Conservation (phyloP, 2,329 filamentous ascomycete genomes). For the Diaporthe destruens region DNA sequence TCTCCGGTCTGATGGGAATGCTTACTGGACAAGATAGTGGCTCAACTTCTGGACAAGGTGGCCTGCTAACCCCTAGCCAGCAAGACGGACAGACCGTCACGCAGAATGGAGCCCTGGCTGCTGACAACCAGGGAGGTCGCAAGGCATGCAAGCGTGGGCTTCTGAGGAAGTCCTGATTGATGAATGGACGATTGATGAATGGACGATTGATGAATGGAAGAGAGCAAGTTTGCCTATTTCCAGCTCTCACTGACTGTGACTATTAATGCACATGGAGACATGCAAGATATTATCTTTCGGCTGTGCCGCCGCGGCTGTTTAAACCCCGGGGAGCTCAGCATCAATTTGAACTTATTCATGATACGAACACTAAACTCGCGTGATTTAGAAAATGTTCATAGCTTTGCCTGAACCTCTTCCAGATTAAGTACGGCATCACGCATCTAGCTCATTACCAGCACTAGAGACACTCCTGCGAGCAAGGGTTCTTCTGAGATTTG, state of each 20-base stretch:
- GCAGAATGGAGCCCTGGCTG: neutral
- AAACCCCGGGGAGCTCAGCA: neutral
- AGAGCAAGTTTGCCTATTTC: too few species aligned
- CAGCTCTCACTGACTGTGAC: neutral
- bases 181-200: too few species aligned
- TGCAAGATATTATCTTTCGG: neutral
- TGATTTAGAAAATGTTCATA: neutral
- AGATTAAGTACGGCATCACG: neutral
- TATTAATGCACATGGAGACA: neutral
- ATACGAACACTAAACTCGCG: neutral
- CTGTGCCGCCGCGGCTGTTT: neutral
- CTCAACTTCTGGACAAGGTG: neutral
- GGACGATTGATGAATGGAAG: too few species aligned
- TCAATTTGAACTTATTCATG: neutral
- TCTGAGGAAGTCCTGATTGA: neutral
- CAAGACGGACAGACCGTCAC: neutral
- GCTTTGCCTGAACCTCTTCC: neutral
- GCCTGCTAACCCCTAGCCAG: neutral
- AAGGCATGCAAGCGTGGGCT: neutral
- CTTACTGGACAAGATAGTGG: neutral
- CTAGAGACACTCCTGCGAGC: neutral
- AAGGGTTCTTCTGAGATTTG: neutral
- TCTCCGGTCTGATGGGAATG: conserved; percentile 10
- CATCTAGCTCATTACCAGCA: neutral
- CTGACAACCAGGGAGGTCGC: neutral